These are phyloP conservation scores for Xylaria sp. DNA, from an alignment of 2,329 filamentous ascomycete genomes.

Conservation along the genomic window DNA sequence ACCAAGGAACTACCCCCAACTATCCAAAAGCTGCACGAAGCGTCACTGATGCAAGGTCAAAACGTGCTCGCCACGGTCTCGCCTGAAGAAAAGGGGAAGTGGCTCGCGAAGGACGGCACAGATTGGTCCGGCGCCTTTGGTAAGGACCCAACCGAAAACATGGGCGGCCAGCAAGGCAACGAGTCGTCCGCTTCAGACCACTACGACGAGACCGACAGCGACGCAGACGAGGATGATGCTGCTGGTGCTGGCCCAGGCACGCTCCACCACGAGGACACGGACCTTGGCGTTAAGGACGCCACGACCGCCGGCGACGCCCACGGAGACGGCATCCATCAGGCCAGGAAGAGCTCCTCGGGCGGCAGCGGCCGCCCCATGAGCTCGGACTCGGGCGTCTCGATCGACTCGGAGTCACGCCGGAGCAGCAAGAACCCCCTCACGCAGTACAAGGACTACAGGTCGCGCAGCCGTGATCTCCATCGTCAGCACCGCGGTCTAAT, in stretches of 20 bases:
- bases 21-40: constrained; percentile 81
- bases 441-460: constrained; percentile 71
- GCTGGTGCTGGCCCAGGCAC: constrained; percentile 13
- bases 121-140: constrained; percentile 92
- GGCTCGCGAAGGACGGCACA: constrained; percentile 81
- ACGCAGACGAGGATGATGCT: constrained; percentile 45
- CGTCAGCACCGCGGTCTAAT: constrained; percentile 89
- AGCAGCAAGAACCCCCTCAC: constrained; percentile 65
- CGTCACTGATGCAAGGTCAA: constrained; percentile 80
- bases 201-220: constrained; percentile 51
- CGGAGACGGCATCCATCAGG: constrained; percentile 40
- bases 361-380: constrained; percentile 13
- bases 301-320: constrained; percentile 41
- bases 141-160: constrained; percentile 70
- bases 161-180: constrained; percentile 48
- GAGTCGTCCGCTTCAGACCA: constrained; percentile 39
- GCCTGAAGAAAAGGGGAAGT: constrained; percentile 78
- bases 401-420: constrained; percentile 52
- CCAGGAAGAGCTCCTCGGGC: constrained; percentile 37
- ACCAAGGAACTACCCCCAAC: constrained; percentile 77
- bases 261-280: constrained; percentile 44
- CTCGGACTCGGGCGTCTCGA: constrained; percentile 44
- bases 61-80: constrained; percentile 81
- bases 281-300: constrained; percentile 54
- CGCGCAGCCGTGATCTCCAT: constrained; percentile 78